Base-by-base conservation (phyloP, 352 stramenopile genomes). In the Globisporangium nodosum region DNA sequence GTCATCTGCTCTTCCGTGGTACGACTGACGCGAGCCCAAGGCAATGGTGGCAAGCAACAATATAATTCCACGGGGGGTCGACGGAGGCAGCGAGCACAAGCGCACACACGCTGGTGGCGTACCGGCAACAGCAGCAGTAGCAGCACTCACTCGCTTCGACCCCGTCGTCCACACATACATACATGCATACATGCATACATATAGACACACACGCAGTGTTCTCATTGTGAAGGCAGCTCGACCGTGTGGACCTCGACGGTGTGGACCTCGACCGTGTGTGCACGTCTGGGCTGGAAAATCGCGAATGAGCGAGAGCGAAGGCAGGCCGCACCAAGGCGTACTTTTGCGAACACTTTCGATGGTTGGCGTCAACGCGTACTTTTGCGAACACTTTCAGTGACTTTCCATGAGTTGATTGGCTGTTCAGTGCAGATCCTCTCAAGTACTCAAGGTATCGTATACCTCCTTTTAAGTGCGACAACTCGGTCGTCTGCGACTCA, bases 21-120 rank as follows among this genome's bases (percentile, higher is more conserved):
- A 80, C 78, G 78, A 92, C 83, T 90, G 78, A 80, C 73, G 71
- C 78, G 73, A 64, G 75, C 81, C 79, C 83, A 92, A 92, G 68
- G 83, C 52, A 71, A 73, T 74, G 81, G 63, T 92, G 76, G 81
- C 77, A 54, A 77, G 70, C 78, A 76, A 76, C 69, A 90, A 84
- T 90, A 74, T 87, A 71, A 58, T 66, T 81, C 68, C 75, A 78
- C 72, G 72, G 72, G 63, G 63, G 24, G 43, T 37, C 12, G 15
- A 52, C 12, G 12, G 37, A 13, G 12, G 37, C 35, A 9, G 35
- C 11, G 35, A 42, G 35, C 35, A 9, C 35, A 15, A 4, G 35
- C 12, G 35, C 35, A 42, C 11, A 42, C 35, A 15, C 35, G 35
- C 35, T 42, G 35, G 2, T 18, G 6, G 43, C 18, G 18, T 3